These are phyloP conservation scores for Gloeophyllum trabeum DNA, from an alignment of 768 basidiomycete genomes.

Conservation along the genomic window DNA sequence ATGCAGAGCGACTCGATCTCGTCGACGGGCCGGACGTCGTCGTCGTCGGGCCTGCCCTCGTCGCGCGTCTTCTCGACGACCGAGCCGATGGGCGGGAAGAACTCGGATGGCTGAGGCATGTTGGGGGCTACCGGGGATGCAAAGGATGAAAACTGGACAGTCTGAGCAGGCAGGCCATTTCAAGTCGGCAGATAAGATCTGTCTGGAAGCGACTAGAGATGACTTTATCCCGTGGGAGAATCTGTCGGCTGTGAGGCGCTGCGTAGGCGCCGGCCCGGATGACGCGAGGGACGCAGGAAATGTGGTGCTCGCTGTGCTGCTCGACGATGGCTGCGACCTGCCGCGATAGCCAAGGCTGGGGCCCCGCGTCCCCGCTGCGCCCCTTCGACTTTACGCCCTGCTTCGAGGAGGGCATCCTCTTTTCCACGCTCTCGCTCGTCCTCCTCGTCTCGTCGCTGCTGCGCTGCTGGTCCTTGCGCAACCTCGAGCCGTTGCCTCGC, in stretches of 20 bases:
- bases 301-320: not conserved
- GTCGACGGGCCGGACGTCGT: constrained; percentile 60
- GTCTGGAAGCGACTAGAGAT: too few species aligned
- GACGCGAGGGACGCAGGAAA: not conserved
- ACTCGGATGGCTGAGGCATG: not conserved
- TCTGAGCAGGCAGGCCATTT: too few species aligned
- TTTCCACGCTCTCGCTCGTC: constrained; percentile 38
- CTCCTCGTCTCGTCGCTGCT: constrained; percentile 32
- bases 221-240: too few species aligned
- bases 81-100: constrained; percentile 18
- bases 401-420: constrained; percentile 63
- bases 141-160: too few species aligned
- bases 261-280: too few species aligned
- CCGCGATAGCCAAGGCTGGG: constrained; percentile 56
- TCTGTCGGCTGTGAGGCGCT: too few species aligned
- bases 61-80: constrained; percentile 14
- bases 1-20: constrained; percentile 91
- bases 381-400: constrained; percentile 74
- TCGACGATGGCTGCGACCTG: constrained; percentile 19
- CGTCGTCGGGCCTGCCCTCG: constrained; percentile 17
- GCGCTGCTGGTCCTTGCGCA: constrained; percentile 22
- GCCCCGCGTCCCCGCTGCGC: constrained; percentile 40
- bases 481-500: constrained; percentile 17
- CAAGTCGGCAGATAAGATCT: too few species aligned
- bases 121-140: too few species aligned